A percentile compares a stretch with the other conserved stretches of the same genome.
These are phyloP conservation scores for Exophiala xenobiotica DNA, from an alignment of 2,329 filamentous ascomycete species.

Conservation along the genomic window DNA sequence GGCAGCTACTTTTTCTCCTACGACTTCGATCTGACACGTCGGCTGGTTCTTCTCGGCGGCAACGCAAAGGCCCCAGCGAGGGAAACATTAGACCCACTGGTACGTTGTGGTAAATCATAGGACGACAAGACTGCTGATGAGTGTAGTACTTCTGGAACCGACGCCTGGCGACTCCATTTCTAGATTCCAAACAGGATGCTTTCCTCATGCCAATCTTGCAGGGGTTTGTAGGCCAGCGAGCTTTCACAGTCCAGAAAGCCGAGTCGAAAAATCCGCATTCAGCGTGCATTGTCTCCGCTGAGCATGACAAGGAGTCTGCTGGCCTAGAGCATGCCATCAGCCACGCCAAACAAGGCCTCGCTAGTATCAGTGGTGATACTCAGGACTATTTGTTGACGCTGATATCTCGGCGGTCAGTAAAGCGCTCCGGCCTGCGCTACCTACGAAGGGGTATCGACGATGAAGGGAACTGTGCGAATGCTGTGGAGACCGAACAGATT, in stretches of 20 bases:
- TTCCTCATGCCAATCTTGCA: conserved; percentile 83
- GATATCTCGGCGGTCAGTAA: conserved; percentile 83
- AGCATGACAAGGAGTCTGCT: conserved; percentile 44
- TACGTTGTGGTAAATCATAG: not conserved
- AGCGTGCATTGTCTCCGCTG: conserved; percentile 29
- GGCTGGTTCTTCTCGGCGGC: conserved; percentile 38
- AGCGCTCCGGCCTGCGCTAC: conserved; percentile 85
- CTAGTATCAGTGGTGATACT: conserved; percentile 35
- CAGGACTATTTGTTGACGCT: conserved; percentile 74
- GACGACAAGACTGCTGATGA: conserved; percentile 6
- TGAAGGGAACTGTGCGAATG: conserved; percentile 82
- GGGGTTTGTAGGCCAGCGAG: conserved; percentile 85
- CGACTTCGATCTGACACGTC: conserved; percentile 84
- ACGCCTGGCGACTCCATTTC: conserved; percentile 70
- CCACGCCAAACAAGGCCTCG: conserved; percentile 21
- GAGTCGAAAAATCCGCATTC: conserved; percentile 24
- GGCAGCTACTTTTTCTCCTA: conserved; percentile 94
- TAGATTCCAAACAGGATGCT: conserved; percentile 67
- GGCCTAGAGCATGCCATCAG: conserved; percentile 18
- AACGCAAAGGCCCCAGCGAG: conserved; percentile 13
- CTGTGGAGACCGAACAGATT: conserved; percentile 93
- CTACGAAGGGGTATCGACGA: conserved; percentile 88
- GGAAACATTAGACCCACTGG: conserved; percentile 20
- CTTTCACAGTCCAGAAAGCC: conserved; percentile 67
- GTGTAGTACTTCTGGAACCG: conserved; percentile 84